These are phyloP conservation scores for Polygonum aviculare DNA, from an alignment of 148 eudicot species.

Conservation along the genomic window DNA sequence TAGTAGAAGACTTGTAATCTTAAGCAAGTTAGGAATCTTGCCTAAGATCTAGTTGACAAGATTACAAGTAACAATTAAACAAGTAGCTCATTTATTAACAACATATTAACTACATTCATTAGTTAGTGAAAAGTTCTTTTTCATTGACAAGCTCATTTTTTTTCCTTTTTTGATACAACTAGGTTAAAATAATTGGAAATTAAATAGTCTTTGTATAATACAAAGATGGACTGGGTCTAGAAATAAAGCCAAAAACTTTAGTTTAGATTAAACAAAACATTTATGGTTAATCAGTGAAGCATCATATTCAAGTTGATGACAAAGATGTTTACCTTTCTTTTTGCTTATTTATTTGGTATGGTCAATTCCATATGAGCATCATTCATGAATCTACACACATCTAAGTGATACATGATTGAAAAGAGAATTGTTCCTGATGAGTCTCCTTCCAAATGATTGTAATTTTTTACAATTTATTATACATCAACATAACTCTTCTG, in stretches of 20 bases:
- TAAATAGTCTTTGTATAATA: too few relatives aligned
- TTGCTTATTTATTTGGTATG: background rate
- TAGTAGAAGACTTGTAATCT: background rate
- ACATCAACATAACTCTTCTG: slow-evolving; percentile 17
- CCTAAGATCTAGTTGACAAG: background rate
- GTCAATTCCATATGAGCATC: background rate
- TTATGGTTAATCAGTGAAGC: too few relatives aligned
- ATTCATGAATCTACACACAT: background rate
- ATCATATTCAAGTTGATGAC: background rate
- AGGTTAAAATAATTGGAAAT: too few relatives aligned
- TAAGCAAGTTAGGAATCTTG: background rate
- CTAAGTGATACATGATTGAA: background rate
- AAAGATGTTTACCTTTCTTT: background rate
- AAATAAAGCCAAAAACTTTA: too few relatives aligned
- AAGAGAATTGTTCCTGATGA: background rate
- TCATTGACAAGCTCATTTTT: too few relatives aligned
- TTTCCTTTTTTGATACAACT: too few relatives aligned
- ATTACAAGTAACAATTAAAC: background rate
- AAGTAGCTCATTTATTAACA: too few relatives aligned
- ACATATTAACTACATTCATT: too few relatives aligned
- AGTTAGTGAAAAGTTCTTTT: too few relatives aligned
- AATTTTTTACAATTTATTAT: background rate
- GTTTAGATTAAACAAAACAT: too few relatives aligned
- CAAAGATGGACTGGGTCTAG: too few relatives aligned
- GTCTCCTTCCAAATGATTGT: slow-evolving; percentile 7